A percentile compares a stretch with the other conserved stretches of the same genome.
Evolutionary conservation across 2,329 filamentous ascomycete genomes (phyloP).

Genomic region (Hypoxylon sp.): DNA sequence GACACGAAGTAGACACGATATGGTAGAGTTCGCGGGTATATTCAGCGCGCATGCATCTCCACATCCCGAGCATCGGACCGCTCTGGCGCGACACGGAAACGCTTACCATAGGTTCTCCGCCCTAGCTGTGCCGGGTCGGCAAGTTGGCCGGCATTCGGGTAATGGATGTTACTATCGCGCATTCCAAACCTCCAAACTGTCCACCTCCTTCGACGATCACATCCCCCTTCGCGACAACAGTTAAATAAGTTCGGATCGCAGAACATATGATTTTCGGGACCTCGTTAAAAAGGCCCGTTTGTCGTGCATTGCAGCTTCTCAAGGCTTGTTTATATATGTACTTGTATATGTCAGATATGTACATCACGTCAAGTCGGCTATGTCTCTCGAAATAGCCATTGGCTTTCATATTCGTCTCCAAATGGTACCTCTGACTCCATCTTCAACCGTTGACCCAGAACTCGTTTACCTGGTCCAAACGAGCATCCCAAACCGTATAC

Average conservation of each 20-base stretch:
- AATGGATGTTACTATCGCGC: neutral
- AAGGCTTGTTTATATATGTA: constrained; percentile 13
- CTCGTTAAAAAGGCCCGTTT: neutral
- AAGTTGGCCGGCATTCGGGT: constrained; percentile 26
- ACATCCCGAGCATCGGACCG: constrained; percentile 50
- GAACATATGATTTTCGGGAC: neutral
- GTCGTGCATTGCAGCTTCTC: constrained; percentile 6
- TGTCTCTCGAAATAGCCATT: constrained; percentile 17
- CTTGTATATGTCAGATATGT: constrained; percentile 36
- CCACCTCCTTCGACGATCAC: neutral
- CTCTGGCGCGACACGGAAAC: constrained; percentile 17
- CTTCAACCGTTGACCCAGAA: constrained; percentile 9
- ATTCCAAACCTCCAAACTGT: constrained; percentile 2
- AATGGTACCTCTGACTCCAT: neutral
- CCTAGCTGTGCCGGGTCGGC: constrained; percentile 39
- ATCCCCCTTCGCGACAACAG: constrained; percentile 1
- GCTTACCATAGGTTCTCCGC: constrained; percentile 41
- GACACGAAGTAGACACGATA: neutral
- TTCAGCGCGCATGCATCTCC: constrained; percentile 17
- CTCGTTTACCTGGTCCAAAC: constrained; percentile 19
- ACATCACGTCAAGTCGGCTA: constrained; percentile 17
- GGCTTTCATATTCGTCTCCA: constrained; percentile 13
- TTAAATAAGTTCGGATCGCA: neutral
- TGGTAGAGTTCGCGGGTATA: constrained; percentile 19
- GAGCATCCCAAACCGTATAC: constrained; percentile 2